phyloP scores from a whole-genome alignment of 495 filamentous ascomycete genomes.

The Penicillium paradoxum region DNA sequence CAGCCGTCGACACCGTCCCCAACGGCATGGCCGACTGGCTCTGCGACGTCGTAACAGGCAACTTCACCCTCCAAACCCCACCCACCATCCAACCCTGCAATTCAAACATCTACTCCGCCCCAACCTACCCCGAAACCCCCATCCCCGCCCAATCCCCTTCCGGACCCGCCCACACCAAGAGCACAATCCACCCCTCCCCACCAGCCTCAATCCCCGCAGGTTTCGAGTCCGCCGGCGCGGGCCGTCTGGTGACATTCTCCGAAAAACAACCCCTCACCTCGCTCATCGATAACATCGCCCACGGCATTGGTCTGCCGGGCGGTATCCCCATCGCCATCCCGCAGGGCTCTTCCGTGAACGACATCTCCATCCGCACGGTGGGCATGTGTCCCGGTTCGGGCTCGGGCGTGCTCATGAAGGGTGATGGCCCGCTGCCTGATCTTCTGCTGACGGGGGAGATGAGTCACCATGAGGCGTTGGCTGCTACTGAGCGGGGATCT shows the following conservation, averaged over 20 bases:
- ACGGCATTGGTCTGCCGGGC: constrained; percentile 55
- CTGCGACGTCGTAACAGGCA: constrained; percentile 71
- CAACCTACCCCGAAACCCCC: constrained; percentile 36
- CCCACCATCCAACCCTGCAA: constrained; percentile 13
- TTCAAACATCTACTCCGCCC: constrained; percentile 36
- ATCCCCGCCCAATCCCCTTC: constrained; percentile 31
- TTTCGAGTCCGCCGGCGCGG: constrained; percentile 70
- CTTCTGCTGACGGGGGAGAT: constrained; percentile 88
- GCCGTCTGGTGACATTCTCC: constrained; percentile 63
- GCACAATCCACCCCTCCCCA: constrained; percentile 48
- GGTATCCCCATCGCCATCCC: constrained; percentile 68
- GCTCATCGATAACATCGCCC: constrained; percentile 58
- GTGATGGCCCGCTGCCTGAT: constrained; percentile 55
- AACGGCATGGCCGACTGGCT: constrained; percentile 94
- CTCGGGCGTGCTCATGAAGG: constrained; percentile 62
- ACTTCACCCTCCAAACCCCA: constrained; percentile 18
- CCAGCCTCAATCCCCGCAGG: constrained; percentile 40
- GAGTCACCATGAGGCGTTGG: constrained; percentile 84
- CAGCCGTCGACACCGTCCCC: constrained; percentile 82
- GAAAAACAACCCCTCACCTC: constrained; percentile 52
- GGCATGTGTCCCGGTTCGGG: constrained; percentile 84
- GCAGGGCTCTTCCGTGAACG: constrained; percentile 46
- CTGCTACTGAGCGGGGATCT: constrained; percentile 81
- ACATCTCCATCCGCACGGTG: constrained; percentile 54
- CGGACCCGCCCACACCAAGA: constrained; percentile 45